Conservation (phyloP, 129 eudicot genomes). For the Tanacetum coccineum region DNA sequence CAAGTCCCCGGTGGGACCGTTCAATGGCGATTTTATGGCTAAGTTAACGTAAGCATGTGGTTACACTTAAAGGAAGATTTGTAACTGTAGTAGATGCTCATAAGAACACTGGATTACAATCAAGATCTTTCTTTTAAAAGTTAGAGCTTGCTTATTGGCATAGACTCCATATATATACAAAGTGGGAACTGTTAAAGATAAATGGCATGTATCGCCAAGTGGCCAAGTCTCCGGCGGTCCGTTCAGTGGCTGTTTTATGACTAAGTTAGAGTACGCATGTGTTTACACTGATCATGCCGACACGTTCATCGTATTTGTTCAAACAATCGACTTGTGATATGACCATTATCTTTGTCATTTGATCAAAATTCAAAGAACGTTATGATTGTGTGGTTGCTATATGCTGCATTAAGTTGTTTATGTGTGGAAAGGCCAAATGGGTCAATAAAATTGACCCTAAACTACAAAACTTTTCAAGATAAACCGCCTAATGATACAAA, state of each 20-base stretch:
- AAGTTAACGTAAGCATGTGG: conserved; percentile 13
- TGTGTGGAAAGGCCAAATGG: neutral
- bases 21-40: conserved; percentile 12
- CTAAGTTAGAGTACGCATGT: conserved; percentile 17
- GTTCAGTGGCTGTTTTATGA: conserved; percentile 4
- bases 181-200: conserved; percentile 20
- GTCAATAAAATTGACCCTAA: neutral
- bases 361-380: neutral
- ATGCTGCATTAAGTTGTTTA: conserved; percentile 3
- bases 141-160: too few species aligned
- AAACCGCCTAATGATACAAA: conserved; percentile 10
- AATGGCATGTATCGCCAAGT: neutral
- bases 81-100: neutral
- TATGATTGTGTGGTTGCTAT: neutral
- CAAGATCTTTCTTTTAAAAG: too few species aligned
- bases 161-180: conserved; percentile 28
- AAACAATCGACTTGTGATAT: neutral
- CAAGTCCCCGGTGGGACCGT: conserved; percentile 5
- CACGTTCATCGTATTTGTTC: neutral
- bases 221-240: neutral
- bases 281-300: too few species aligned
- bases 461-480: neutral
- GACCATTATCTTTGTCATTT: neutral
- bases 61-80: neutral
- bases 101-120: too few species aligned